Evolutionary conservation across 306 rosid genomes (phyloP).

Genomic region (Vigna hirtella): DNA sequence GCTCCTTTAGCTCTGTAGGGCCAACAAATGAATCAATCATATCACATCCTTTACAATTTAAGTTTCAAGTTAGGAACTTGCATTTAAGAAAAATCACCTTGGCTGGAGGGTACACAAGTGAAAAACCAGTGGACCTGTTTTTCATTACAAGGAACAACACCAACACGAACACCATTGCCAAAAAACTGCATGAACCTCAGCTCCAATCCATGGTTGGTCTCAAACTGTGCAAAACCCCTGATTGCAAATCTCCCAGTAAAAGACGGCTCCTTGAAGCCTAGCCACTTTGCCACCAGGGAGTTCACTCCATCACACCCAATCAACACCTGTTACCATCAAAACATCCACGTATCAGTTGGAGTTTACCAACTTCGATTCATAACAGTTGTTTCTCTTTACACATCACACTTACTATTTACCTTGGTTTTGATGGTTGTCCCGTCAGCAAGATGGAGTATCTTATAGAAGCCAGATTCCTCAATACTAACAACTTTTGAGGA

Average conservation of each 20-base stretch:
- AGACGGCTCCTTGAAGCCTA: conserved; percentile 64
- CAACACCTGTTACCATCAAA: conserved; percentile 57
- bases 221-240: conserved; percentile 54
- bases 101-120: conserved; percentile 58
- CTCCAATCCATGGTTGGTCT: conserved; percentile 47
- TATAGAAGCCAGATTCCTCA: conserved; percentile 62
- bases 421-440: conserved; percentile 67
- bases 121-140: conserved; percentile 63
- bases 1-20: conserved; percentile 32
- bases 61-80: too few relatives aligned
- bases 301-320: conserved; percentile 91
- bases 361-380: conserved; percentile 18
- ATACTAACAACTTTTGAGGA: conserved; percentile 75
- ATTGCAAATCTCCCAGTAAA: conserved; percentile 59
- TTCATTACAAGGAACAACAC: conserved; percentile 58
- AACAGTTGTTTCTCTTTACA: neutral
- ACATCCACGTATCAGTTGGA: neutral
- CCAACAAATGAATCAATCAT: too few relatives aligned
- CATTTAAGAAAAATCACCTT: conserved; percentile 54
- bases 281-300: conserved; percentile 74
- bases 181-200: conserved; percentile 50
- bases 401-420: conserved; percentile 43
- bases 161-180: conserved; percentile 68
- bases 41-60: too few relatives aligned
- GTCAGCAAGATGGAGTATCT: conserved; percentile 74